Percentiles rank a stretch among this genome's conserved stretches.
phyloP scores from a whole-genome alignment of 176 grass and related monocot genomes.

The Oryza punctata region DNA sequence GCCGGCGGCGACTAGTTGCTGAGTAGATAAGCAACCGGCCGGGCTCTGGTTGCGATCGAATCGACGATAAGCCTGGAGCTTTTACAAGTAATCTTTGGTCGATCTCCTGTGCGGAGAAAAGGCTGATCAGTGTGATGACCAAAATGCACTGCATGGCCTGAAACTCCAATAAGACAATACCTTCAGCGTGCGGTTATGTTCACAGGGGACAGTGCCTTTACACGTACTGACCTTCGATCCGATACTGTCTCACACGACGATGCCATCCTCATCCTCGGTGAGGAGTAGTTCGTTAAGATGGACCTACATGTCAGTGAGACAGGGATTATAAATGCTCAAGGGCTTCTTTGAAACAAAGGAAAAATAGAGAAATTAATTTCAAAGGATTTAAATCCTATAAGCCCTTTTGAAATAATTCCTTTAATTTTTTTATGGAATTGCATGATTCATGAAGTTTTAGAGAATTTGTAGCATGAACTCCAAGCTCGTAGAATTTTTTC shows the following conservation, averaged over 20 bases:
- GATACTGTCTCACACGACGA: not conserved
- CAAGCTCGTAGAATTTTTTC: no score
- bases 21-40: conserved; percentile 3
- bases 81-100: not conserved
- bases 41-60: not conserved
- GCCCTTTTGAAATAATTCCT: no score
- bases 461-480: no score
- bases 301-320: no score
- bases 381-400: no score
- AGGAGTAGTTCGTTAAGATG: no score
- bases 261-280: not conserved
- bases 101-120: not conserved
- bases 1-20: not conserved
- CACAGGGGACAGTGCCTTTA: not conserved
- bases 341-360: no score
- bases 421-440: no score
- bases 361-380: no score
- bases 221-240: not conserved
- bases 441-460: no score
- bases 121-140: not conserved
- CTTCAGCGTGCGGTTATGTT: not conserved
- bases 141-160: not conserved
- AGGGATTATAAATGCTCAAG: no score
- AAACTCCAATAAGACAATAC: not conserved
- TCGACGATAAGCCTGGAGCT: not conserved